A percentile compares a stretch with the other conserved stretches of the same genome.
Evolutionary conservation across 441 rosid genomes (phyloP).

Genomic region (Populus trichocarpa): DNA sequence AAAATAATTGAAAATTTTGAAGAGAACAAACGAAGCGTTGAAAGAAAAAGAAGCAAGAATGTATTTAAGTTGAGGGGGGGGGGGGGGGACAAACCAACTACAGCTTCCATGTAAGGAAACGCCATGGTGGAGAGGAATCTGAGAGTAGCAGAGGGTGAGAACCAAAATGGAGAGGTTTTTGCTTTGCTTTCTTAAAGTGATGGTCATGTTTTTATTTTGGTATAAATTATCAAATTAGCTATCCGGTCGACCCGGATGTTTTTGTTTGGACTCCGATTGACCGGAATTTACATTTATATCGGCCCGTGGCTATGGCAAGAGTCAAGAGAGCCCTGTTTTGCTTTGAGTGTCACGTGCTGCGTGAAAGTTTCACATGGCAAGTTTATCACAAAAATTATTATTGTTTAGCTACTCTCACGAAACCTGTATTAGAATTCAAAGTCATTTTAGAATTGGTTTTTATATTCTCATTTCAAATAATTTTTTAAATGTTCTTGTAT

Average conservation of each 20-base stretch:
- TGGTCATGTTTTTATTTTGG: background rate
- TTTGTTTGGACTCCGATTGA: background rate
- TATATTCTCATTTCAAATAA: too few species aligned
- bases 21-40: background rate
- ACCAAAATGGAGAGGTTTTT: background rate
- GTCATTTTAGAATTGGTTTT: background rate
- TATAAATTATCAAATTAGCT: background rate
- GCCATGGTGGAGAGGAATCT: slow-evolving; percentile 43
- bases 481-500: too few species aligned
- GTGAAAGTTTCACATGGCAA: background rate
- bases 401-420: background rate
- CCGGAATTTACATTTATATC: background rate
- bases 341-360: background rate
- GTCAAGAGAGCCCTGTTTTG: background rate
- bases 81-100: slow-evolving; percentile 45
- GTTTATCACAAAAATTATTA: background rate
- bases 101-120: slow-evolving; percentile 90
- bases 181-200: background rate
- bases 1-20: background rate
- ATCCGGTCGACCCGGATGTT: background rate
- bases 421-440: background rate
- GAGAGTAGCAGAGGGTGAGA: background rate
- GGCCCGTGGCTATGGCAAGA: background rate
- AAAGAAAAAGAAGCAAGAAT: background rate
- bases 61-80: background rate